Base-by-base conservation (phyloP, 257 asterid genomes). In the Ligustrum vulgare region DNA sequence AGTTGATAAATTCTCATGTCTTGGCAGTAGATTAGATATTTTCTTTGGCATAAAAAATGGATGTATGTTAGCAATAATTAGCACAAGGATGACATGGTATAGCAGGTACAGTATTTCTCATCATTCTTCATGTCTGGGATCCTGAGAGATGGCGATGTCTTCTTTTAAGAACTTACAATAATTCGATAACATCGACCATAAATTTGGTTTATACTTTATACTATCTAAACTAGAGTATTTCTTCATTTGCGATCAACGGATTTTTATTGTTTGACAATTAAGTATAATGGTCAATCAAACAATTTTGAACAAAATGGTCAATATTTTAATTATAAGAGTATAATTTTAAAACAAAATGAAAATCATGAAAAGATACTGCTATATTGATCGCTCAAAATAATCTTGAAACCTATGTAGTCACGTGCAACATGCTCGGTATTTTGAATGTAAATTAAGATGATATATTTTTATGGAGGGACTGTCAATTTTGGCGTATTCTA, bases 401-500 rank as follows among this genome's bases (percentile, higher is more conserved):
- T 2, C 4, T 6, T 11, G 0, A 4, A 54, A 54, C 63, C 28
- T 9, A 54, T 54, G n/a, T 6, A 54, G n/a, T 54, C 12, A 18
- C 8, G 13, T 13, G 54, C n/a, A 13, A 45, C 13, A 3, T 45
- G n/a, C 54, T 45, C 0, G n/a, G 18, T 12, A 12, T 45, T 45
- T 45, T 45, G 18, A 45, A 45, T 45, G 54, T 13, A 45, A 45
- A 71, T 47, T 70, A 33, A 41, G 75, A 69, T 36, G 41, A 72
- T 78, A 45, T 71, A 28, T 66, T 25, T 72, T 34, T 25, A 36
- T 54, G 79, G 47, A 43, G 63, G 56, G 67, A 34, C 78, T 15
- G 18, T 43, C 34, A 35, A 0, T 71, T 65, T 70, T 56, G 69
- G 72, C 34, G 13, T 66, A 20, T 51, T n/a, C 51, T 54, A 35